Evolutionary conservation across 106 monocot genomes (phyloP), one percentile per base, ranked within the genome.

Genomic region (Chionographis japonica): DNA sequence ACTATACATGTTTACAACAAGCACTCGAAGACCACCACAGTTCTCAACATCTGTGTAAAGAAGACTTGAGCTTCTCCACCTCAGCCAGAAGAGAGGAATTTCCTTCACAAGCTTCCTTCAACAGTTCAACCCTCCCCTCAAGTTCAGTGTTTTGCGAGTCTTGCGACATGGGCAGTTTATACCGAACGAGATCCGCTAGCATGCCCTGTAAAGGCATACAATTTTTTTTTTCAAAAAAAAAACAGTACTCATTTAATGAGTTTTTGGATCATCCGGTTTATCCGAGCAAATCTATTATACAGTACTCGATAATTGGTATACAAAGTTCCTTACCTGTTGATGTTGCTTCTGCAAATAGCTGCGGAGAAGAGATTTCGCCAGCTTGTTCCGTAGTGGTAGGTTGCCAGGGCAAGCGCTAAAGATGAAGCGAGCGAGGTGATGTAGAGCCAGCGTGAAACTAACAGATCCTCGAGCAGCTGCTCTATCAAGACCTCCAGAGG

Each of bases 351-450:
- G 75, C 0, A 75, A 78, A 71, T 81, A 79, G 15, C 81, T 84
- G 42, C 97, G 89, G 17, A 98, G 68, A 58, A 98, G 85, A n/a
- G 84, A 85, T 69, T 85, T 98, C 37, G 68, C 74, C 59, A 98
- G 58, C 65, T 80, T 87, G 37, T 87, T 90, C 67, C 81, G 77
- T 4, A 84, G n/a, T 8, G 61, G 27, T 40, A 82, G 54, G 72
- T 79, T 84, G 40, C 81, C 81, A 3, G 56, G 60, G 62, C 14
- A 36, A 2, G 56, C 42, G 4, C 77, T 46, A 73, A 98, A 98
- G 37, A 98, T 73, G 55, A 87, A 93, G 40, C 63, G 72, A 60
- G 87, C 77, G 37, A 98, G 85, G 72, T 98, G 89, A 78, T 98
- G 92, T 58, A 75, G 14, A 59, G 87, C 93, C 62, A 98, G 35